Evolutionary conservation across 1,139 yeast species (phyloP), one percentile per base, ranked within the genome.

Genomic region (Suhomyces bribrorum): DNA sequence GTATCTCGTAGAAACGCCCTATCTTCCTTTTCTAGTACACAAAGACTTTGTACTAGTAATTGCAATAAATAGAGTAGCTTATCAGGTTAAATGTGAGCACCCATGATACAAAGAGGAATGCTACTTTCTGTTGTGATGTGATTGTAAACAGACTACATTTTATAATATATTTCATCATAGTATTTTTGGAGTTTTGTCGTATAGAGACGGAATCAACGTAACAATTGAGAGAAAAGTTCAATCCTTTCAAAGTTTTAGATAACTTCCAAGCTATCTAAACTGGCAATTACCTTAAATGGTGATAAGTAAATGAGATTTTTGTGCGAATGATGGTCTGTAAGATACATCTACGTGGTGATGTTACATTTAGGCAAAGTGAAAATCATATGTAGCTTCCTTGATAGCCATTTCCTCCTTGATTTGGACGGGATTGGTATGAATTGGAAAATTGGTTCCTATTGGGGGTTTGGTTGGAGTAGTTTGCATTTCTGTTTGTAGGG

Each of bases 71-170:
- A n/a, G n/a, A n/a, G n/a, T n/a, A n/a, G n/a, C n/a, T n/a, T n/a
- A n/a, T 13, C 72, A 66, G 41, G 52, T 59, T 6, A 29, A 37
- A 2, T 29, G 22, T 29, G 26, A 34, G 3, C 8, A 14, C 7
- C 11, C 4, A 13, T 4, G 11, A 4, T 29, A 11, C 12, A 32
- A 12, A 36, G 34, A 41, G 44, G 26, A 31, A 24, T 17, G 43
- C 38, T 20, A 49, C 50, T 8, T 54, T 52, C 37, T 35, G 44
- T 14, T 29, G 25, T 17, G 42, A 41, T 33, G 40, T 8, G 44
- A 58, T 28, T 75, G 79, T 54, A 72, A 66, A 36, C 65, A 64
- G n/a, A 66, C 74, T 11, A 74, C 77, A 1, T 75, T 79, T 79
- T 69, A 54, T 38, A 73, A 67, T 43, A 67, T 74, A 1, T 69